phyloP scores from a whole-genome alignment of 1,284 basidiomycete genomes.

The Austropuccinia psidii region DNA sequence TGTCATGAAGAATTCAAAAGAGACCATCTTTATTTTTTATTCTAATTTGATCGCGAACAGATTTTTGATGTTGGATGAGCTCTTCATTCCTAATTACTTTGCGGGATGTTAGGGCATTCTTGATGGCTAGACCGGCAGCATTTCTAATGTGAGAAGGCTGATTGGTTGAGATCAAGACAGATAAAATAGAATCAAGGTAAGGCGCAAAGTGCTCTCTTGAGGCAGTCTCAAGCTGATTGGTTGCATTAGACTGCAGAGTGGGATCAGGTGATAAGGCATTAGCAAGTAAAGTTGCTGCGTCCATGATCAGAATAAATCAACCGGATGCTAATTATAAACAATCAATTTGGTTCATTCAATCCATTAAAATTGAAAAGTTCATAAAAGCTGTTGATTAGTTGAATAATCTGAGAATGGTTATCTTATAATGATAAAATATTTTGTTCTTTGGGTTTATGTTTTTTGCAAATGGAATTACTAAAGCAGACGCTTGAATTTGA shows the following conservation, averaged over 20 bases:
- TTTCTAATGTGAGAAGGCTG: constrained; percentile 72
- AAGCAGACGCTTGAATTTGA: too few species aligned
- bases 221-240: constrained; percentile 31
- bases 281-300: constrained; percentile 34
- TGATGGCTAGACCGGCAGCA: constrained; percentile 90
- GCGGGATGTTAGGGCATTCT: constrained; percentile 85
- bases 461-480: too few species aligned
- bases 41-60: constrained; percentile 62
- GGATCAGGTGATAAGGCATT: constrained; percentile 33
- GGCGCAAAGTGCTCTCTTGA: constrained; percentile 49
- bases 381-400: too few species aligned
- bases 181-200: constrained; percentile 78
- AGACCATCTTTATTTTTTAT: constrained; percentile 80
- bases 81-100: constrained; percentile 69
- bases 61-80: constrained; percentile 70
- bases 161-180: constrained; percentile 68
- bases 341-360: too few species aligned
- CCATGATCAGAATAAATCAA: constrained; percentile 45
- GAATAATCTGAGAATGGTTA: too few species aligned
- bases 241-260: constrained; percentile 15
- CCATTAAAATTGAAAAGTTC: too few species aligned
- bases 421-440: too few species aligned
- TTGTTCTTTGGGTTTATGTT: too few species aligned
- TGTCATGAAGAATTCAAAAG: constrained; percentile 71
- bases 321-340: too few species aligned